These are phyloP conservation scores for Suillus placidus DNA, from an alignment of 768 basidiomycete species.

Conservation along the genomic window DNA sequence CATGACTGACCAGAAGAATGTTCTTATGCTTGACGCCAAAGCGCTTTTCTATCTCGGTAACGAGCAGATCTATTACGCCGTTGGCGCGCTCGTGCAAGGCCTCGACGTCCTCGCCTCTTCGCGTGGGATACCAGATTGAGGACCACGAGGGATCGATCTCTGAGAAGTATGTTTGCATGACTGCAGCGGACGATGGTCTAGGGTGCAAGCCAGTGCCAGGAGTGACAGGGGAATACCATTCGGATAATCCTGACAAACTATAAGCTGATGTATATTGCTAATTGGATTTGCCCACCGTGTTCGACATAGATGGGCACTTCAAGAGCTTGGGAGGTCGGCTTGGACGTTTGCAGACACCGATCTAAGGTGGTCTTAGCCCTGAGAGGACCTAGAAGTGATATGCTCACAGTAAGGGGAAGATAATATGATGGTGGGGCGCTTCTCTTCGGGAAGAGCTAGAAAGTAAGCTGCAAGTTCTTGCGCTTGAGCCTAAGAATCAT, in stretches of 20 bases:
- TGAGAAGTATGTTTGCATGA: constrained; percentile 57
- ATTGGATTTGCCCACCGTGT: constrained; percentile 52
- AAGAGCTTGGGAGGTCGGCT: constrained; percentile 63
- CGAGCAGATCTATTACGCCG: constrained; percentile 53
- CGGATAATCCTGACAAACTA: constrained; percentile 54
- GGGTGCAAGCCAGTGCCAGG: constrained; percentile 76
- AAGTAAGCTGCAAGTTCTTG: constrained; percentile 71
- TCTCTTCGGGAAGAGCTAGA: constrained; percentile 59
- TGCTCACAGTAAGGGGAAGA: constrained; percentile 80
- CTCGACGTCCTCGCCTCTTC: constrained; percentile 69
- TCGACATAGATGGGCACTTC: constrained; percentile 75
- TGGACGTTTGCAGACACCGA: constrained; percentile 83
- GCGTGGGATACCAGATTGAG: constrained; percentile 68
- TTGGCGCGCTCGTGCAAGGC: constrained; percentile 63
- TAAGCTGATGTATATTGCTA: background rate
- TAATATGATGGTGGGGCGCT: constrained; percentile 77
- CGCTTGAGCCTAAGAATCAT: constrained; percentile 59
- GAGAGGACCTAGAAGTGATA: background rate
- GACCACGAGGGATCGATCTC: constrained; percentile 60
- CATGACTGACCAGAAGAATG: constrained; percentile 72
- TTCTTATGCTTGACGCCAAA: constrained; percentile 47
- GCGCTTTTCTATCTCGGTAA: constrained; percentile 51
- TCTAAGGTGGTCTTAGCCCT: constrained; percentile 43
- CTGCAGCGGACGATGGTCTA: constrained; percentile 60
- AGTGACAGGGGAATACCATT: constrained; percentile 78